A percentile compares a stretch with the other conserved stretches of the same genome.
Conservation (phyloP, 768 basidiomycete species). For the Naematelia encephala region DNA sequence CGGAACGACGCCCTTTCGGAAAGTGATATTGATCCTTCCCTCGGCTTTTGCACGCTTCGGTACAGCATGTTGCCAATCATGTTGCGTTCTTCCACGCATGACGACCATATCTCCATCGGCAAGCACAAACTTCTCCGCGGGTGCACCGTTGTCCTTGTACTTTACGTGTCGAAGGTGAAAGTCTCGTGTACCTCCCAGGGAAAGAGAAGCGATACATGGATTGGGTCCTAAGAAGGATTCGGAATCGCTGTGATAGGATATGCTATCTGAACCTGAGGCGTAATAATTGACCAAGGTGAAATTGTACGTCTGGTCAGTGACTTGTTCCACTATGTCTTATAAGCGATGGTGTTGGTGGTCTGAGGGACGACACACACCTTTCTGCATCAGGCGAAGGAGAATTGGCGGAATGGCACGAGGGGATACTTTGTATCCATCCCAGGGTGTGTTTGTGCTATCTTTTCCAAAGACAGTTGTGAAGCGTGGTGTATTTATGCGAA, state of each 20-base stretch:
- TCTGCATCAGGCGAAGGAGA: conserved; percentile 34
- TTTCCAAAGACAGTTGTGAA: conserved; percentile 50
- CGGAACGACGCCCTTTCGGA: conserved; percentile 45
- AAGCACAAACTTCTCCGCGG: conserved; percentile 42
- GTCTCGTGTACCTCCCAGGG: conserved; percentile 43
- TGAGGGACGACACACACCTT: conserved; percentile 23
- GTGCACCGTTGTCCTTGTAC: conserved; percentile 25
- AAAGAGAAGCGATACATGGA: conserved; percentile 49
- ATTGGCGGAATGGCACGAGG: conserved; percentile 47
- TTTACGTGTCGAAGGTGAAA: conserved; percentile 48
- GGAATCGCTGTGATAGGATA: conserved; percentile 48
- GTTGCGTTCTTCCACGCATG: conserved; percentile 50
- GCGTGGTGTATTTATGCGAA: conserved; percentile 44
- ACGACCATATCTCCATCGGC: conserved; percentile 47
- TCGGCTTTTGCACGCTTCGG: conserved; percentile 46
- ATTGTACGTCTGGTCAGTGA: conserved; percentile 48
- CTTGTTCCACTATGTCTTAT: conserved; percentile 41
- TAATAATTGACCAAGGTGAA: conserved; percentile 50
- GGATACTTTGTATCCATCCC: conserved; percentile 39
- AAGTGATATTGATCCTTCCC: conserved; percentile 51
- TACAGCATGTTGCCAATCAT: conserved; percentile 49
- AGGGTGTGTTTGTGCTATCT: conserved; percentile 31
- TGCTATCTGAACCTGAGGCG: conserved; percentile 45
- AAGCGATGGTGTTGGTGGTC: background rate
- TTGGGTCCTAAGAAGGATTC: conserved; percentile 48